Conservation (phyloP, 805 yeast species). For the Lipomyces kockii region DNA sequence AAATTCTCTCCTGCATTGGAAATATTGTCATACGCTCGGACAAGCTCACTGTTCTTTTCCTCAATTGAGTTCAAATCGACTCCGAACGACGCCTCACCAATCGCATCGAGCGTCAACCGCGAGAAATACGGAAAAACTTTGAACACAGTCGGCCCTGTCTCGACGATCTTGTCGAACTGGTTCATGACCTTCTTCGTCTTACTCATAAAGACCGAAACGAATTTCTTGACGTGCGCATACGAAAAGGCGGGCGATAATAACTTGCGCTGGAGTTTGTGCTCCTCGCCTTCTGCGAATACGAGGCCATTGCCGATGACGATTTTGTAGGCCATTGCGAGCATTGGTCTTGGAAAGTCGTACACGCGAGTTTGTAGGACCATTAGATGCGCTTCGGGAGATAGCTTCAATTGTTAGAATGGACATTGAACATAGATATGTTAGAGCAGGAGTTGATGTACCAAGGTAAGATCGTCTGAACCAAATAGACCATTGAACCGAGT, state of each 20-base stretch:
- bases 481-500: conserved; percentile 14
- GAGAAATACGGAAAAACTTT: conserved; percentile 15
- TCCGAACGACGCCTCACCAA: conserved; percentile 27
- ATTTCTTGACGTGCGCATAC: conserved; percentile 18
- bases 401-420: not conserved
- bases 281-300: conserved; percentile 30
- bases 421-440: not conserved
- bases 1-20: conserved; percentile 1
- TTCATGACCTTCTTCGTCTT: conserved; percentile 5
- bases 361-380: conserved; percentile 13
- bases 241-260: conserved; percentile 29
- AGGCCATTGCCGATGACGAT: conserved; percentile 27
- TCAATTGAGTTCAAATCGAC: conserved; percentile 22
- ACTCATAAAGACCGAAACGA: conserved; percentile 26
- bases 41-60: conserved; percentile 22
- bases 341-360: conserved; percentile 27
- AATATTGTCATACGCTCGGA: conserved; percentile 16
- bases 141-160: conserved; percentile 10
- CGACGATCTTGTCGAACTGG: conserved; percentile 10
- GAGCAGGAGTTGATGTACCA: not conserved
- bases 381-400: conserved; percentile 22
- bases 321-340: conserved; percentile 11
- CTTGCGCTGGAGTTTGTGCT: conserved; percentile 22
- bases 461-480: conserved; percentile 12
- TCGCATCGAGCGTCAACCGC: conserved; percentile 29